Conservation (phyloP, 1,284 basidiomycete species). For the Phylloboletellus chloephorus region DNA sequence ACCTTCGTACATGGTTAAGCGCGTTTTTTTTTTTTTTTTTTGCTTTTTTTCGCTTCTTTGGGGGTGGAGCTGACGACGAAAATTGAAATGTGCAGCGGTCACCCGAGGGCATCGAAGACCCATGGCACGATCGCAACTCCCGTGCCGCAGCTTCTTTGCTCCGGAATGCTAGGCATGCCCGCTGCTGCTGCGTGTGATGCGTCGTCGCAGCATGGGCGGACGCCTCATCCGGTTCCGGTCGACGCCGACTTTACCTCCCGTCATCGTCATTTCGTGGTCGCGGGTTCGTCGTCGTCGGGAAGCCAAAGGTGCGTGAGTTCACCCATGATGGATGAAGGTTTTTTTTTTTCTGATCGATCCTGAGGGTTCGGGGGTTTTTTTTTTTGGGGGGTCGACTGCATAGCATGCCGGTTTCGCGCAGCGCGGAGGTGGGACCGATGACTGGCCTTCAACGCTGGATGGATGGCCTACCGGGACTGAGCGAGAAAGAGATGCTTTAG, state of each 20-base stretch:
- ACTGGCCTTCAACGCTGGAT: slow-evolving; percentile 7
- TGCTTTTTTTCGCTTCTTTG: no score
- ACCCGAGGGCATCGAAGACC: background rate
- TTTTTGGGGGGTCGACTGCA: background rate
- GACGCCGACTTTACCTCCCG: background rate
- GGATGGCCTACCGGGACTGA: slow-evolving; percentile 14
- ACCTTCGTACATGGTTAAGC: slow-evolving; percentile 16
- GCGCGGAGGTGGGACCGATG: background rate
- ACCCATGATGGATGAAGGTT: background rate
- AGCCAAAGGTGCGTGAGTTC: slow-evolving; percentile 18
- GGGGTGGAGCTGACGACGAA: background rate
- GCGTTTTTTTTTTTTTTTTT: background rate
- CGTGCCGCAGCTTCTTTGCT: slow-evolving; percentile 5
- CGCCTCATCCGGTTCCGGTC: background rate
- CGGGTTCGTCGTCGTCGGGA: background rate
- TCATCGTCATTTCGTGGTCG: no score
- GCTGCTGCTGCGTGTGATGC: no score
- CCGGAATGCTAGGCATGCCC: slow-evolving; percentile 3
- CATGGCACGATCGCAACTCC: background rate
- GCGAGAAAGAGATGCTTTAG: slow-evolving; percentile 9
- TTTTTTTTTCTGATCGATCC: background rate
- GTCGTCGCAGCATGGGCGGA: background rate
- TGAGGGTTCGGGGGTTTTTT: background rate
- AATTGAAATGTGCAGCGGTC: slow-evolving; percentile 5
- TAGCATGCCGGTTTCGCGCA: background rate